Base-by-base conservation (phyloP, 495 filamentous ascomycete genomes). In the Podospora conica region DNA sequence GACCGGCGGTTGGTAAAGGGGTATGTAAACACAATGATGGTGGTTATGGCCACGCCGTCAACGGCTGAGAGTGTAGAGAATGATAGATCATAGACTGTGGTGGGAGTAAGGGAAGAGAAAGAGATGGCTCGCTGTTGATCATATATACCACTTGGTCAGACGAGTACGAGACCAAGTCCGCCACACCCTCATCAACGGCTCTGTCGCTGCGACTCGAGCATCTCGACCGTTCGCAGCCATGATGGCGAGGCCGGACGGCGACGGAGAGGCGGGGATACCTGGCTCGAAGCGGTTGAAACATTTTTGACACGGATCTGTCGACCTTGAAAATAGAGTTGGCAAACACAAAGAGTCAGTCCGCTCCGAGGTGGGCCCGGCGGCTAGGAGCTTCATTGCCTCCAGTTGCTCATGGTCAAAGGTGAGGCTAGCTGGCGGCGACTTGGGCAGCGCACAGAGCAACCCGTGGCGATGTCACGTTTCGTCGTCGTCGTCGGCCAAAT, bases 51-150 rank as follows among this genome's bases (percentile, higher is more conserved):
- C n/a, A 48, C 15, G 40, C 40, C 40, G 40, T 48, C 40, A 48
- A n/a, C 15, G 40, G 40, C 40, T 48, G 18, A n/a, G 15, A 48
- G 18, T 48, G 15, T 0, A 7, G 11, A 18, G 40, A n/a, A 48
- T 48, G 40, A 27, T 18, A 27, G 73, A 79, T 73, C 75, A 69
- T 73, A 76, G 78, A 77, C 76, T 71, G 72, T 71, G 76, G 72
- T 15, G 1, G 66, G 64, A 69, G 71, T 70, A 56, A 69, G 65
- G 33, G 20, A 55, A 58, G 22, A 59, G 62, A 55, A 57, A 64
- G 27, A 18, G 64, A 54, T 40, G 54, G 57, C 40, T 29, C 66
- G 22, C 68, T 40, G 67, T 64, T 58, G 64, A 68, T 70, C 69
- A 72, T 77, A 79, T 79, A 79, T 70, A 70, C 29, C 55, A 15